Conservation (phyloP, 352 stramenopile genomes). For the Blastocystis sp. region DNA sequence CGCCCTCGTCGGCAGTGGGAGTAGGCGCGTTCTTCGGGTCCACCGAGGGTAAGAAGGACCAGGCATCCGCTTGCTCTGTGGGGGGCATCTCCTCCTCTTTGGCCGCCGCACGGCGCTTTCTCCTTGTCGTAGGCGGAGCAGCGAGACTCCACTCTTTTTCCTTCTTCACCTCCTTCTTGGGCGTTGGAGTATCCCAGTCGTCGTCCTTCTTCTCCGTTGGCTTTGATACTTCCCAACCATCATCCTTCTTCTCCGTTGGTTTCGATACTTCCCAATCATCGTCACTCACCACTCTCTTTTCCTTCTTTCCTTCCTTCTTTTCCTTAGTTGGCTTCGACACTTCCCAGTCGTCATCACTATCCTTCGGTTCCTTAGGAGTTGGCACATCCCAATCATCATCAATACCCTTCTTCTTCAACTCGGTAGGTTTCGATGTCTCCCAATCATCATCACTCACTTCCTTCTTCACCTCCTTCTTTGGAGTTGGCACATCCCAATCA, state of each 20-base stretch:
- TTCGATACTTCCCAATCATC: neutral
- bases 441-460: neutral
- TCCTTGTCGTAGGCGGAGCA: too few relatives aligned
- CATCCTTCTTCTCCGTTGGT: too few relatives aligned
- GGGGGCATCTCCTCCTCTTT: too few relatives aligned
- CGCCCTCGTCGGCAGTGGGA: too few relatives aligned
- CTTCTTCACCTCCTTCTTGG: too few relatives aligned
- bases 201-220: neutral
- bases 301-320: neutral
- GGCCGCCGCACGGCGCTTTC: too few relatives aligned
- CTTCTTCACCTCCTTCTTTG: neutral
- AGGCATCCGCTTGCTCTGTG: too few relatives aligned
- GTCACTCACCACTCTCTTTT: neutral
- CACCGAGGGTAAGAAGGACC: too few relatives aligned
- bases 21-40: too few relatives aligned
- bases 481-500: neutral
- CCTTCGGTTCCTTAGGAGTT: neutral
- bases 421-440: neutral
- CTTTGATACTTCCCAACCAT: neutral
- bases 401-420: neutral
- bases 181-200: neutral
- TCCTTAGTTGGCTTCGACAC: neutral
- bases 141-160: too few relatives aligned
- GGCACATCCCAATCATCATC: neutral
- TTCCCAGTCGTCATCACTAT: neutral